A percentile compares a stretch with the other conserved stretches of the same genome.
phyloP scores from a whole-genome alignment of 2,329 filamentous ascomycete genomes.

The Didymella arachidicola region DNA sequence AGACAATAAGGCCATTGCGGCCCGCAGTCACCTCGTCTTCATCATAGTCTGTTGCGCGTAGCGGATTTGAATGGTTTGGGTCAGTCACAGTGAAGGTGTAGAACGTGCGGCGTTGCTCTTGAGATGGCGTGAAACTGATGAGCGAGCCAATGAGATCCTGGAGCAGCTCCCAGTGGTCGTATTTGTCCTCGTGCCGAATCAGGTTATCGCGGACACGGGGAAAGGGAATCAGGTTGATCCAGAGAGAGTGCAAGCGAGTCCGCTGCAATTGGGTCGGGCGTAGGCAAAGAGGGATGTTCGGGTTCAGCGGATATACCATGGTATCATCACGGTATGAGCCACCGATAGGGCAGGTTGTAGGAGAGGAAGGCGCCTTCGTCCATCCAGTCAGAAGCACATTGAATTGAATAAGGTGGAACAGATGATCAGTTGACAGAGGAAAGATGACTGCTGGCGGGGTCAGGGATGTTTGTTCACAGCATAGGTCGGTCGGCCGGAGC shows the following conservation, averaged over 20 bases:
- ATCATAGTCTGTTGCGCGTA: neutral
- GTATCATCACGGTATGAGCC: slow-evolving; percentile 17
- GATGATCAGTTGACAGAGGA: neutral
- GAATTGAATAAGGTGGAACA: neutral
- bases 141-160: neutral
- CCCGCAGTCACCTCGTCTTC: slow-evolving; percentile 3
- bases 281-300: slow-evolving; percentile 12
- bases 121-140: neutral
- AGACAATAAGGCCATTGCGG: slow-evolving; percentile 18
- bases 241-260: neutral
- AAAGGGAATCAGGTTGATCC: neutral
- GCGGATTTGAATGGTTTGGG: neutral
- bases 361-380: slow-evolving; percentile 7
- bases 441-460: neutral
- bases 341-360: slow-evolving; percentile 12
- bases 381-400: slow-evolving; percentile 9
- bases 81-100: neutral
- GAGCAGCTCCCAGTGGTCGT: neutral
- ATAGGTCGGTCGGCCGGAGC: neutral
- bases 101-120: neutral
- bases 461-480: neutral
- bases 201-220: neutral
- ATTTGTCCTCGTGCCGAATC: neutral
- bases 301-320: slow-evolving; percentile 13
- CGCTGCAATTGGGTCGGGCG: neutral